Conservation (phyloP, 208 protist genomes). For the Wallacemonas collosoma region DNA sequence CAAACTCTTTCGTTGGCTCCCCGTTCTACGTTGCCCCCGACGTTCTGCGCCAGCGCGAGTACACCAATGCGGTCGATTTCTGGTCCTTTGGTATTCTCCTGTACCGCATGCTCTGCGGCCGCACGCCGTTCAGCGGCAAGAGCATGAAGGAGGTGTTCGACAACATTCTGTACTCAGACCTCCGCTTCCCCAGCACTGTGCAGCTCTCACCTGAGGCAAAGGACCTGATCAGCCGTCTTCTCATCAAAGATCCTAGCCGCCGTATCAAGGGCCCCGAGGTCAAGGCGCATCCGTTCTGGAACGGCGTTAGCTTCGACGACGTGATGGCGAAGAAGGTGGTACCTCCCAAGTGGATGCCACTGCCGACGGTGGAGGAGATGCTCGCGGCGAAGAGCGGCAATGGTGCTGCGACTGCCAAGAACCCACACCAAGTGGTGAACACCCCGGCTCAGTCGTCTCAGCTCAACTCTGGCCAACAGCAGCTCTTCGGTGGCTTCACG, state of each 20-base stretch:
- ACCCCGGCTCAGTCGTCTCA: slow-evolving; percentile 81
- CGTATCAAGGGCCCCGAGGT: slow-evolving; percentile 90
- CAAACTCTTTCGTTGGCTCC: slow-evolving; percentile 93
- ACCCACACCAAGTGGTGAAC: slow-evolving; percentile 81
- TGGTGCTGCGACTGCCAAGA: slow-evolving; percentile 33
- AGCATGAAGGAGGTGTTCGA: slow-evolving; percentile 94
- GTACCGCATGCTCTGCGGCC: slow-evolving; percentile 97
- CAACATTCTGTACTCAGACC: slow-evolving; percentile 92
- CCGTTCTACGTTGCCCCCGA: slow-evolving; percentile 96
- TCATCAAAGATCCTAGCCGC: slow-evolving; percentile 87
- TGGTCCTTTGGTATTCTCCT: slow-evolving; percentile 98
- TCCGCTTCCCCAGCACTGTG: slow-evolving; percentile 89
- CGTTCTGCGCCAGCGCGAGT: slow-evolving; percentile 92
- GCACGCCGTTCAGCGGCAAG: slow-evolving; percentile 93
- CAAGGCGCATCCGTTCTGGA: slow-evolving; percentile 91
- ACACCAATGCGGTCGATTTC: slow-evolving; percentile 97
- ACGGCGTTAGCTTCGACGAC: slow-evolving; percentile 89
- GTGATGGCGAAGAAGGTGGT: slow-evolving; percentile 83
- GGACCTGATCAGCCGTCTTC: slow-evolving; percentile 90
- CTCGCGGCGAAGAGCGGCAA: slow-evolving; percentile 52
- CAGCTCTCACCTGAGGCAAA: slow-evolving; percentile 84
- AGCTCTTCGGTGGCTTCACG: slow-evolving; percentile 91
- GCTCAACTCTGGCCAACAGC: slow-evolving; percentile 84
- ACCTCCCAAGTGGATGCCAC: slow-evolving; percentile 84
- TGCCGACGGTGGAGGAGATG: slow-evolving; percentile 84